phyloP scores from a whole-genome alignment of 2,329 filamentous ascomycete species.

The Colletotrichum salicis region DNA sequence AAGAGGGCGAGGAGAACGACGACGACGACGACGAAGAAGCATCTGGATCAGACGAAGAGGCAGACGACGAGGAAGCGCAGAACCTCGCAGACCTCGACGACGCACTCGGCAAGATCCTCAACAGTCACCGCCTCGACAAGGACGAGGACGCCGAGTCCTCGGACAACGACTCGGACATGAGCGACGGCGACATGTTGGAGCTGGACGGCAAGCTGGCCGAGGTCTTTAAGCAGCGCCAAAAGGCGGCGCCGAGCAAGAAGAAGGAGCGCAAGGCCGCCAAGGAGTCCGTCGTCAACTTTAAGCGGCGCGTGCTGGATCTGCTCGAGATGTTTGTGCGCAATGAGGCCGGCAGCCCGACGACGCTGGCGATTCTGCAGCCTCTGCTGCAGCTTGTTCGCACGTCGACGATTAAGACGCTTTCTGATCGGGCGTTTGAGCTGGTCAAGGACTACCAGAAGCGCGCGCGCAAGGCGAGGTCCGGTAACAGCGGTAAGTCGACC shows the following conservation, averaged over 20 bases:
- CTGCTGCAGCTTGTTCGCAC: conserved; percentile 80
- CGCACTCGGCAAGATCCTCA: conserved; percentile 80
- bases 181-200: conserved; percentile 94
- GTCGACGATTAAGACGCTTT: conserved; percentile 80
- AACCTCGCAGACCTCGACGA: conserved; percentile 70
- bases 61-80: conserved; percentile 54
- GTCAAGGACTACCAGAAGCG: conserved; percentile 78
- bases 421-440: conserved; percentile 77
- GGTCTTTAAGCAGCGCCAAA: conserved; percentile 83
- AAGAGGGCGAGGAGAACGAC: conserved; percentile 53
- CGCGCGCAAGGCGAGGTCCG: conserved; percentile 65
- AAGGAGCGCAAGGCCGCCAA: conserved; percentile 89
- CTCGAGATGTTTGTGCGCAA: conserved; percentile 86
- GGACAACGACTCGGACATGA: conserved; percentile 83
- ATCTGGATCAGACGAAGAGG: conserved; percentile 54
- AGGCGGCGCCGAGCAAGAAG: conserved; percentile 73
- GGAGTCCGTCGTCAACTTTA: conserved; percentile 92
- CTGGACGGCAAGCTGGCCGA: conserved; percentile 85
- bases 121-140: conserved; percentile 73
- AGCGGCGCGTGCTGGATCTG: conserved; percentile 90
- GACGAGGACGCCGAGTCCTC: conserved; percentile 65
- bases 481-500: conserved; percentile 49
- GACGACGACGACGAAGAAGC: conserved; percentile 58
- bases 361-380: conserved; percentile 78
- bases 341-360: conserved; percentile 74